These are phyloP conservation scores for Corylus americana DNA, from an alignment of 306 rosid species.

Conservation along the genomic window DNA sequence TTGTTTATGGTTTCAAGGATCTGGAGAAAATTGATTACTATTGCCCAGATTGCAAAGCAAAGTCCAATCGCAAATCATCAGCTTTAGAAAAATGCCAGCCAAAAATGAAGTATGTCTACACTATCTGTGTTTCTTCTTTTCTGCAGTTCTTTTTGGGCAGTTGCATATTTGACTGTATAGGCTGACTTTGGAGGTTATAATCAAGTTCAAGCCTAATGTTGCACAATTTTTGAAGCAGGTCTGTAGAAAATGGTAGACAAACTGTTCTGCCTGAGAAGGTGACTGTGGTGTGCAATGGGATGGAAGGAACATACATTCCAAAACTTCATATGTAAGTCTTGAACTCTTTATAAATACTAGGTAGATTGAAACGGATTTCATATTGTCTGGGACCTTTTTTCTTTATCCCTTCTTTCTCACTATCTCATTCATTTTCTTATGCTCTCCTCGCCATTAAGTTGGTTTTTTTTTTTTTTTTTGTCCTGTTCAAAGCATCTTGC, in stretches of 20 bases:
- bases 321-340: conserved; percentile 83
- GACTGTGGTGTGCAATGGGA: conserved; percentile 89
- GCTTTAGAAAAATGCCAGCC: conserved; percentile 41
- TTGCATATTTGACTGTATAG: conserved; percentile 16
- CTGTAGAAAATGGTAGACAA: conserved; percentile 36
- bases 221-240: conserved; percentile 47
- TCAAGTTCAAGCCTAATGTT: conserved; percentile 25
- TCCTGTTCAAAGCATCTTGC: background rate
- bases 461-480: background rate
- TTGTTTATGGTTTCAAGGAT: conserved; percentile 54
- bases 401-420: background rate
- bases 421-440: background rate
- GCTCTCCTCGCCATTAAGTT: background rate
- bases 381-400: background rate
- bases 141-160: conserved; percentile 16
- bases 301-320: conserved; percentile 84
- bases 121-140: conserved; percentile 14
- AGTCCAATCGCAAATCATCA: conserved; percentile 39
- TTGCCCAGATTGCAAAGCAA: conserved; percentile 89
- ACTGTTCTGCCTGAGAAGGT: conserved; percentile 53
- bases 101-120: conserved; percentile 50
- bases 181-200: background rate
- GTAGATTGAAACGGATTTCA: background rate
- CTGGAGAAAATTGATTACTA: conserved; percentile 68
- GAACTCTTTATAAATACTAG: conserved; percentile 18